Conservation (phyloP, 2,329 filamentous ascomycete genomes). For the Fusarium staphyleae region DNA sequence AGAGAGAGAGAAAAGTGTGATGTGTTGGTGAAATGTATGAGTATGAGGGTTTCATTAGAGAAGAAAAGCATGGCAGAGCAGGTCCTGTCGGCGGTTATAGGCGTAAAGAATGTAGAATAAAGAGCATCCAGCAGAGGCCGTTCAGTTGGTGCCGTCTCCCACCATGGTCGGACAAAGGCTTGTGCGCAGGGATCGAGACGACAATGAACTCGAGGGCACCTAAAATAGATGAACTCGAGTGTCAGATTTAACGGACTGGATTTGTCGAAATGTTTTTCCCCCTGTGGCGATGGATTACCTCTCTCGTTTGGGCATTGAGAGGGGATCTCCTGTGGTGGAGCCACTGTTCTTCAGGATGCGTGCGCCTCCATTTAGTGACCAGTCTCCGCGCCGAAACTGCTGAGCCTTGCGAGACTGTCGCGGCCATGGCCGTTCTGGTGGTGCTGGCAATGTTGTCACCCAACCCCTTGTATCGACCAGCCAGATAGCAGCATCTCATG, state of each 20-base stretch:
- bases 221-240: conserved; percentile 11
- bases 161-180: conserved; percentile 38
- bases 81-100: conserved; percentile 5
- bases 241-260: conserved; percentile 30
- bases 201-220: conserved; percentile 29
- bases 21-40: conserved; percentile 2
- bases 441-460: conserved; percentile 32
- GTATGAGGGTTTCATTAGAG: background rate
- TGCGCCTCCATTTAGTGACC: conserved; percentile 31
- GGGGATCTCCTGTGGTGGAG: conserved; percentile 34
- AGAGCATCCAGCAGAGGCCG: conserved; percentile 19
- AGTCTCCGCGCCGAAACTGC: conserved; percentile 26
- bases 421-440: conserved; percentile 27
- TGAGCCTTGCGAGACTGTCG: conserved; percentile 28
- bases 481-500: conserved; percentile 6
- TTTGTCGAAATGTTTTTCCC: conserved; percentile 26
- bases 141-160: conserved; percentile 10
- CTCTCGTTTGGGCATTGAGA: conserved; percentile 29
- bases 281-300: conserved; percentile 26
- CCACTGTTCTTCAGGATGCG: conserved; percentile 33
- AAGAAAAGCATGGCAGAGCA: background rate
- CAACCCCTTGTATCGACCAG: conserved; percentile 35
- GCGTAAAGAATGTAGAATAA: conserved; percentile 10
- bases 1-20: background rate
- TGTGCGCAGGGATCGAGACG: conserved; percentile 16